Conservation (phyloP, 2,329 filamentous ascomycete genomes). For the Colletotrichum chlorophyti region DNA sequence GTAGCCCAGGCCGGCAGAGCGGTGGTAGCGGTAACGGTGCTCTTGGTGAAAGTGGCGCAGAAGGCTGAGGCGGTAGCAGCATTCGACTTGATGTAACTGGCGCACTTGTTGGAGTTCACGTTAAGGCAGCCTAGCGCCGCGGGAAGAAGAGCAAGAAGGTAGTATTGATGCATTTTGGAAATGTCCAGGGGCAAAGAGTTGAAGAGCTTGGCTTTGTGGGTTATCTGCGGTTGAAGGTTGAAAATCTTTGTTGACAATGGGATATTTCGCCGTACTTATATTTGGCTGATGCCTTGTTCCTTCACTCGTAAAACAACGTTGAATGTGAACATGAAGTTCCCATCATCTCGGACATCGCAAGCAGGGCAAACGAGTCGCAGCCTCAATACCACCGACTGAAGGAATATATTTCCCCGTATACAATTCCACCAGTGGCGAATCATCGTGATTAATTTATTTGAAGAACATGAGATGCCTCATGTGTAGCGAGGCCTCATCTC, state of each 20-base stretch:
- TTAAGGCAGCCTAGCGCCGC: conserved; percentile 38
- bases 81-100: conserved; percentile 40
- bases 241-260: background rate
- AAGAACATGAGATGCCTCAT: background rate
- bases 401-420: background rate
- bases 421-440: conserved; percentile 9
- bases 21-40: conserved; percentile 35
- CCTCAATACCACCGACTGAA: background rate
- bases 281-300: background rate
- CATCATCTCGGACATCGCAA: too few relatives aligned
- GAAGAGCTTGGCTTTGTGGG: conserved; percentile 3
- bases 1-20: conserved; percentile 37
- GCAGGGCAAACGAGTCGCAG: too few relatives aligned
- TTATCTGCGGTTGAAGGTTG: background rate
- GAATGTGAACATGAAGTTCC: too few relatives aligned
- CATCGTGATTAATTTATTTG: accelerated
- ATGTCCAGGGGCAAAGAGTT: background rate
- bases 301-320: too few relatives aligned
- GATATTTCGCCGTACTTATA: conserved; percentile 6
- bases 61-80: conserved; percentile 39
- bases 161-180: conserved; percentile 29
- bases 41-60: conserved; percentile 41
- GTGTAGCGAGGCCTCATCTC: background rate
- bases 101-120: conserved; percentile 36
- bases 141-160: conserved; percentile 33